Percentiles rank a stretch among this genome's conserved stretches.
Conservation (phyloP, 2,329 filamentous ascomycete genomes). For the Tolypocladium pustulatum region DNA sequence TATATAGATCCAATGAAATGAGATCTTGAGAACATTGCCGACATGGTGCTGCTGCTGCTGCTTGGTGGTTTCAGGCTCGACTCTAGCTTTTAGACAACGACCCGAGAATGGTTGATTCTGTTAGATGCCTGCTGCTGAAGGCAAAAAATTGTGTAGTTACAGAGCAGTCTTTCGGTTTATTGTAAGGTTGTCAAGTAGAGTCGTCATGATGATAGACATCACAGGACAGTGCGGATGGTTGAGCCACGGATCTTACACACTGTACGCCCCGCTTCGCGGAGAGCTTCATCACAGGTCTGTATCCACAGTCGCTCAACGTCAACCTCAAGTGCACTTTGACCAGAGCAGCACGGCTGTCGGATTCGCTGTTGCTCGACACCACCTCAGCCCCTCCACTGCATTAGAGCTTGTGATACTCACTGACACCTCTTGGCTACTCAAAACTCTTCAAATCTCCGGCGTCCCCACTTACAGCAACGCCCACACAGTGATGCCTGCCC, state of each 20-base stretch:
- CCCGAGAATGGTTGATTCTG: background rate
- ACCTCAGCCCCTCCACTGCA: background rate
- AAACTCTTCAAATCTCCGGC: background rate
- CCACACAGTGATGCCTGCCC: background rate
- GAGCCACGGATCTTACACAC: background rate
- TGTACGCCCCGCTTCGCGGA: background rate
- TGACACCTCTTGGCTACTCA: background rate
- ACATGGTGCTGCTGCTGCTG: background rate
- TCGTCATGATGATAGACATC: background rate
- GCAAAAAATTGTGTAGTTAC: background rate
- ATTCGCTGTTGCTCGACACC: background rate
- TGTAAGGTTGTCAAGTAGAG: background rate
- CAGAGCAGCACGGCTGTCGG: background rate
- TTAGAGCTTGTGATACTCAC: background rate
- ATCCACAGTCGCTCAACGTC: background rate
- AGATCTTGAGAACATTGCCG: background rate
- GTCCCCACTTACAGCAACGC: background rate
- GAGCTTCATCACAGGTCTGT: background rate
- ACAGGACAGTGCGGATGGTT: background rate
- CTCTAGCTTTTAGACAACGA: background rate
- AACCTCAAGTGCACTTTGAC: background rate
- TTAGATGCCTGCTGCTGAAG: background rate
- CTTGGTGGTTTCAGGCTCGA: background rate
- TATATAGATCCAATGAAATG: slow-evolving; percentile 2
- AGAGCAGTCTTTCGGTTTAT: background rate